phyloP scores from a whole-genome alignment of 768 basidiomycete genomes.

The Cyclocybe cylindracea region DNA sequence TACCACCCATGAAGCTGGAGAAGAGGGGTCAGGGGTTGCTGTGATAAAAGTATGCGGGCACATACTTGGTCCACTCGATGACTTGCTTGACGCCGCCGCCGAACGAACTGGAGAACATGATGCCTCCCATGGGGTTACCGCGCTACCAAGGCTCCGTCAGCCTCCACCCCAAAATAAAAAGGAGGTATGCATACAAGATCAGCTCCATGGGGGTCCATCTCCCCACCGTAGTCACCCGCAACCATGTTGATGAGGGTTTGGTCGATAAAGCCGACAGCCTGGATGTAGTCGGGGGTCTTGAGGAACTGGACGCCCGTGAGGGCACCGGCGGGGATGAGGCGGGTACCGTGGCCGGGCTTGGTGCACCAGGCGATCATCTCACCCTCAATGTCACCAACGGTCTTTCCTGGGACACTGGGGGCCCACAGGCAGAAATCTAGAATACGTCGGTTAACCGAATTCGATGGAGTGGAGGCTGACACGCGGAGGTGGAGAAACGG shows the following conservation, averaged over 20 bases:
- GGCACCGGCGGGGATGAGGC: constrained; percentile 69
- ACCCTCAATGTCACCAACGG: constrained; percentile 68
- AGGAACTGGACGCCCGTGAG: constrained; percentile 67
- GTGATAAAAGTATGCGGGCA: constrained; percentile 1
- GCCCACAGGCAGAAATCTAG: constrained; percentile 75
- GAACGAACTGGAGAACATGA: constrained; percentile 56
- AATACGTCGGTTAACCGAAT: constrained; percentile 60
- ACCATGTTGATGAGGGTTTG: constrained; percentile 58
- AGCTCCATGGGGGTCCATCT: constrained; percentile 77
- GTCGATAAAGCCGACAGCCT: constrained; percentile 64
- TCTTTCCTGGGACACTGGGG: constrained; percentile 47
- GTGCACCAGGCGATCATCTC: constrained; percentile 79
- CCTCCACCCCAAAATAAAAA: neutral
- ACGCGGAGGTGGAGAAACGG: constrained; percentile 62
- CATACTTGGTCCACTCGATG: constrained; percentile 71
- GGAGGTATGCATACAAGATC: constrained; percentile 38
- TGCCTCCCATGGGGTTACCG: constrained; percentile 76
- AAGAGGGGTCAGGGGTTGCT: neutral
- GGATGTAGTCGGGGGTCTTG: constrained; percentile 57
- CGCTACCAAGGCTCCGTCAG: constrained; percentile 36
- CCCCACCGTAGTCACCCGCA: constrained; percentile 65
- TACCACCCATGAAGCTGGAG: constrained; percentile 63
- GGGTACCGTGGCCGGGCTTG: constrained; percentile 69
- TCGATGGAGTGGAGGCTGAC: constrained; percentile 42
- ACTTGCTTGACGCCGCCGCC: constrained; percentile 39